Conservation (phyloP, 1,284 basidiomycete species). For the Apiotrichum domesticum region DNA sequence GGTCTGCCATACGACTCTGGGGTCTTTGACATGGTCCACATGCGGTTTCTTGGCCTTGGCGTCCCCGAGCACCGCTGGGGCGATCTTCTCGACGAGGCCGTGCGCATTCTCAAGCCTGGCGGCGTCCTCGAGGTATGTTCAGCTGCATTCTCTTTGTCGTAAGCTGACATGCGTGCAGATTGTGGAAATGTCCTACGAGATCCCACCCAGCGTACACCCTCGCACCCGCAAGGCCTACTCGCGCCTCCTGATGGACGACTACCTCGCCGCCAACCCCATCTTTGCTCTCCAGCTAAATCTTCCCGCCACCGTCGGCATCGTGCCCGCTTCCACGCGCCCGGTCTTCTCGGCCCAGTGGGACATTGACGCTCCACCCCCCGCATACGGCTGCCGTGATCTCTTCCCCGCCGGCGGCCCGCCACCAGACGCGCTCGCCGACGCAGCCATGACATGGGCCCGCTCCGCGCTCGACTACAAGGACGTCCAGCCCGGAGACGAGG, state of each 20-base stretch:
- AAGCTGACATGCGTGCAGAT: constrained; percentile 21
- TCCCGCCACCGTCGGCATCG: constrained; percentile 16
- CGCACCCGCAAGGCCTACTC: constrained; percentile 31
- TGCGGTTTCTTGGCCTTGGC: constrained; percentile 43
- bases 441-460: constrained; percentile 26
- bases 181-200: constrained; percentile 39
- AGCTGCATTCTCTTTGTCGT: neutral
- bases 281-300: constrained; percentile 32
- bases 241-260: constrained; percentile 30
- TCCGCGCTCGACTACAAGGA: constrained; percentile 34
- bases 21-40: constrained; percentile 44
- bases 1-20: constrained; percentile 42
- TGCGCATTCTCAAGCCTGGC: constrained; percentile 39
- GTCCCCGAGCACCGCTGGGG: constrained; percentile 42
- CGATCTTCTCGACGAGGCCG: constrained; percentile 39
- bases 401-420: neutral
- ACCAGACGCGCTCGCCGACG: constrained; percentile 27
- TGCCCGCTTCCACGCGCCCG: constrained; percentile 3
- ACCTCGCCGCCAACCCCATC: constrained; percentile 32
- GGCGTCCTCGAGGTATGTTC: constrained; percentile 41
- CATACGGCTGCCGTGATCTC: neutral
- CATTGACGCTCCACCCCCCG: neutral
- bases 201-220: constrained; percentile 21
- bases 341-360: constrained; percentile 6
- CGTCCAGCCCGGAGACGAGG: constrained; percentile 15